Conservation (phyloP, 148 eudicot genomes). For the Diospyros lotus region DNA sequence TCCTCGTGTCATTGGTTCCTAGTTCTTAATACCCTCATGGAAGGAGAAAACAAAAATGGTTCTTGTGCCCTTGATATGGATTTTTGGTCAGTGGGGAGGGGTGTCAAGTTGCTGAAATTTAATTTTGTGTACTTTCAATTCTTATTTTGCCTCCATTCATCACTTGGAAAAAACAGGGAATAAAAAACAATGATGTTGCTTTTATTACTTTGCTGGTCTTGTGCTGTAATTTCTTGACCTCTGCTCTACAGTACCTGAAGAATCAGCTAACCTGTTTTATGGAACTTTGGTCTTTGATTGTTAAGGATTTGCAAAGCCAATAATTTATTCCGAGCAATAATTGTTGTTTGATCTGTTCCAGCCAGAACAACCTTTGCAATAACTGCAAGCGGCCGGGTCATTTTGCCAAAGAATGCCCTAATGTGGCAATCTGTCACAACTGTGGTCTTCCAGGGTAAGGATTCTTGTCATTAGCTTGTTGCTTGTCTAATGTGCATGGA, state of each 20-base stretch:
- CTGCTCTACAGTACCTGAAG: constrained; percentile 1
- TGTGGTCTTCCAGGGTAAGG: constrained; percentile 88
- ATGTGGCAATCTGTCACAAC: constrained; percentile 77
- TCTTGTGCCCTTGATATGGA: too few species aligned
- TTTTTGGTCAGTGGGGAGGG: too few species aligned
- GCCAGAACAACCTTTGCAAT: constrained; percentile 66
- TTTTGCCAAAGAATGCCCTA: constrained; percentile 80
- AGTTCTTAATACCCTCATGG: too few species aligned
- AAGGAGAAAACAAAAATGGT: too few species aligned
- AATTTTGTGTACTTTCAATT: background rate
- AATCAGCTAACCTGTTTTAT: constrained; percentile 1
- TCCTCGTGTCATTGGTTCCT: too few species aligned
- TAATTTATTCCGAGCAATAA: background rate
- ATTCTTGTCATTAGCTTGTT: constrained; percentile 1
- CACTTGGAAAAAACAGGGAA: background rate
- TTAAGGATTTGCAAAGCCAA: background rate
- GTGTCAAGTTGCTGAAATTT: background rate
- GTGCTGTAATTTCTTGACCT: background rate
- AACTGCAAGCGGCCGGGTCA: constrained; percentile 84
- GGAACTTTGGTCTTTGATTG: background rate
- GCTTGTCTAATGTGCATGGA: background rate
- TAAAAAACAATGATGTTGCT: too few species aligned
- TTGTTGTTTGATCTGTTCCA: constrained; percentile 29
- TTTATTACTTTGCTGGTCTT: background rate
- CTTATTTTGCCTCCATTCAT: background rate